Evolutionary conservation across 2,329 filamentous ascomycete genomes (phyloP).

Genomic region (Alternaria arborescens): DNA sequence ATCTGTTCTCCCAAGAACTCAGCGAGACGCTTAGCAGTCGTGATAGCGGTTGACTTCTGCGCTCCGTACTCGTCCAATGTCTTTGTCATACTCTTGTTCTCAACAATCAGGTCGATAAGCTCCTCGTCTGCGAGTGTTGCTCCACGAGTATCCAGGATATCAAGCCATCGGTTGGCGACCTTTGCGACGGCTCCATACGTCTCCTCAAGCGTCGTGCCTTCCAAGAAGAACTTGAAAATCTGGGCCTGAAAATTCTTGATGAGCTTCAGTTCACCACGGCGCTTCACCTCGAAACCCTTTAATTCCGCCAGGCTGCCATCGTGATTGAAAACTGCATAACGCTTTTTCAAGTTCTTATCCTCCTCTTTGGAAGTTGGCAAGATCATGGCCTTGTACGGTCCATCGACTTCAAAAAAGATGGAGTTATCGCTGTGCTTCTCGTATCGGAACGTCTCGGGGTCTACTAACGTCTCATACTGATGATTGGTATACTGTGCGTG

Average conservation of each 20-base stretch:
- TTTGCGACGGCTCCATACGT: constrained; percentile 92
- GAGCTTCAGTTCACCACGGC: constrained; percentile 95
- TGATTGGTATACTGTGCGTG: constrained; percentile 96
- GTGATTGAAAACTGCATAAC: constrained; percentile 98
- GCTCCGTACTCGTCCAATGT: constrained; percentile 93
- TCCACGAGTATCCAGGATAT: constrained; percentile 89
- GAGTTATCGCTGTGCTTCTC: constrained; percentile 98
- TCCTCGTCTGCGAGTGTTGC: constrained; percentile 93
- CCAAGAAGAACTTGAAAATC: constrained; percentile 99
- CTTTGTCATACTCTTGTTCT: constrained; percentile 98
- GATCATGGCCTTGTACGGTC: constrained; percentile 97
- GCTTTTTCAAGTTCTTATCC: constrained; percentile 99
- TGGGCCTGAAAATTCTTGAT: constrained; percentile 99
- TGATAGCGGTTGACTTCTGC: constrained; percentile 99
- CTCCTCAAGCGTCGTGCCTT: constrained; percentile 84
- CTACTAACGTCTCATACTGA: constrained; percentile 90
- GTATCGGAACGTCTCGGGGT: constrained; percentile 83
- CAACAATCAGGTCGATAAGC: constrained; percentile 98
- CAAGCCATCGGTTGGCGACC: constrained; percentile 95
- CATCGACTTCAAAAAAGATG: constrained; percentile 99
- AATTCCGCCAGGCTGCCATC: constrained; percentile 94
- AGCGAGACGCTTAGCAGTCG: constrained; percentile 90
- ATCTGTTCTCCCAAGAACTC: constrained; percentile 98
- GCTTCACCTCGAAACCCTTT: constrained; percentile 97
- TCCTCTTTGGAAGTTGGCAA: constrained; percentile 97